phyloP scores from a whole-genome alignment of 2,329 filamentous ascomycete genomes.

The Hypoxylon sp. region DNA sequence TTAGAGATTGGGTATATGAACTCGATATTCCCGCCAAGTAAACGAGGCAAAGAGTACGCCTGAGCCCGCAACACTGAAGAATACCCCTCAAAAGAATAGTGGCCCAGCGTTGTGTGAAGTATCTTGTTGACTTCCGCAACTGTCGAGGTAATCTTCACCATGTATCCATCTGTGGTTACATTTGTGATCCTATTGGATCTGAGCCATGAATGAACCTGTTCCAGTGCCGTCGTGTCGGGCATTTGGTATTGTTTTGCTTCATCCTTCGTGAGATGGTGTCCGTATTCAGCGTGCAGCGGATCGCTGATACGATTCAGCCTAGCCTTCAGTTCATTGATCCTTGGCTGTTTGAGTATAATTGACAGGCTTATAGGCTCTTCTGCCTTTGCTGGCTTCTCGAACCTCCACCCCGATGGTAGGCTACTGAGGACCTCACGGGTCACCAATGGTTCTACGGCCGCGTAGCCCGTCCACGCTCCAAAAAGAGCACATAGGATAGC shows the following conservation, averaged over 20 bases:
- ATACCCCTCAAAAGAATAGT: conserved; percentile 59
- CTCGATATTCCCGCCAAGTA: conserved; percentile 57
- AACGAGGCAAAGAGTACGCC: conserved; percentile 61
- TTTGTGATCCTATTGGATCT: conserved; percentile 56
- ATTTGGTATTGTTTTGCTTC: conserved; percentile 57
- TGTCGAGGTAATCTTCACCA: conserved; percentile 61
- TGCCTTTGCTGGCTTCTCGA: conserved; percentile 45
- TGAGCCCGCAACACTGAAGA: conserved; percentile 60
- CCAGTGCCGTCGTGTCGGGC: conserved; percentile 55
- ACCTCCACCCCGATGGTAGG: conserved; percentile 51
- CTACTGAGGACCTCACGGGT: conserved; percentile 31
- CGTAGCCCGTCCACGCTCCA: conserved; percentile 23
- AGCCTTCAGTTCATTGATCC: conserved; percentile 51
- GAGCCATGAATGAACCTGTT: conserved; percentile 61
- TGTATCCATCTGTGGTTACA: conserved; percentile 56
- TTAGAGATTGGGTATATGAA: conserved; percentile 66
- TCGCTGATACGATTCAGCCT: conserved; percentile 49
- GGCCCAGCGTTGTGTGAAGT: conserved; percentile 59
- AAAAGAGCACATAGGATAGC: conserved; percentile 18
- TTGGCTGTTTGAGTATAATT: conserved; percentile 52
- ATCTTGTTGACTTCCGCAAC: conserved; percentile 58
- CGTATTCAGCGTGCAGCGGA: conserved; percentile 44
- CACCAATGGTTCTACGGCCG: conserved; percentile 19
- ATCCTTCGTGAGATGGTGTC: conserved; percentile 55
- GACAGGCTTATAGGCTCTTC: conserved; percentile 51